Evolutionary conservation across 2,329 filamentous ascomycete genomes (phyloP).

Genomic region (Exophiala aquamarina): DNA sequence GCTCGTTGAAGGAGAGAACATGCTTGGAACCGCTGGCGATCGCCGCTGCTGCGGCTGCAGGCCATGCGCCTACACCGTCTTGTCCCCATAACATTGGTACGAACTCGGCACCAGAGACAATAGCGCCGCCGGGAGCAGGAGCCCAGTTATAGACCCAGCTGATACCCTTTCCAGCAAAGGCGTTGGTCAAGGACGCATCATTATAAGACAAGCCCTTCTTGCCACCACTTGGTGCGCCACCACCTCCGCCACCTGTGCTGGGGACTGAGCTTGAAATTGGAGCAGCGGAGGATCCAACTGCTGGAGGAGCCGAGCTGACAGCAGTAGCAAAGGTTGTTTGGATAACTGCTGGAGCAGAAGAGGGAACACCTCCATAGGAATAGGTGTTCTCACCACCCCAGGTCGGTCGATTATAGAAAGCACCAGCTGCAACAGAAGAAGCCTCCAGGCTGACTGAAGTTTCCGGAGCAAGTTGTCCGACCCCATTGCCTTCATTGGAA

Average conservation of each 20-base stretch:
- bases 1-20: conserved; percentile 49
- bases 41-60: conserved; percentile 29
- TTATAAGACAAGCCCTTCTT: conserved; percentile 45
- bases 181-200: conserved; percentile 32
- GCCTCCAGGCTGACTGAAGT: conserved; percentile 9
- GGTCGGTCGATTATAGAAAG: conserved; percentile 18
- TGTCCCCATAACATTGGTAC: conserved; percentile 47
- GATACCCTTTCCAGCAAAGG: conserved; percentile 34
- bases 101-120: conserved; percentile 40
- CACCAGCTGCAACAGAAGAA: conserved; percentile 15
- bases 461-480: conserved; percentile 1
- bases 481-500: conserved; percentile 7
- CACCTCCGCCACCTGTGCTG: conserved; percentile 8
- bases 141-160: conserved; percentile 51
- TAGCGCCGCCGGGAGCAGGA: conserved; percentile 29
- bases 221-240: conserved; percentile 18
- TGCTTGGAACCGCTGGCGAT: conserved; percentile 36
- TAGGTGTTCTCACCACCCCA: neutral
- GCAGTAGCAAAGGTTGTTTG: conserved; percentile 25
- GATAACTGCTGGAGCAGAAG: conserved; percentile 1
- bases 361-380: conserved; percentile 2
- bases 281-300: conserved; percentile 11
- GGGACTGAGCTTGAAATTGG: conserved; percentile 19
- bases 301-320: conserved; percentile 9
- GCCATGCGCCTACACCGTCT: conserved; percentile 38